Conservation (phyloP, 257 asterid species). For the Lavandula angustifolia region DNA sequence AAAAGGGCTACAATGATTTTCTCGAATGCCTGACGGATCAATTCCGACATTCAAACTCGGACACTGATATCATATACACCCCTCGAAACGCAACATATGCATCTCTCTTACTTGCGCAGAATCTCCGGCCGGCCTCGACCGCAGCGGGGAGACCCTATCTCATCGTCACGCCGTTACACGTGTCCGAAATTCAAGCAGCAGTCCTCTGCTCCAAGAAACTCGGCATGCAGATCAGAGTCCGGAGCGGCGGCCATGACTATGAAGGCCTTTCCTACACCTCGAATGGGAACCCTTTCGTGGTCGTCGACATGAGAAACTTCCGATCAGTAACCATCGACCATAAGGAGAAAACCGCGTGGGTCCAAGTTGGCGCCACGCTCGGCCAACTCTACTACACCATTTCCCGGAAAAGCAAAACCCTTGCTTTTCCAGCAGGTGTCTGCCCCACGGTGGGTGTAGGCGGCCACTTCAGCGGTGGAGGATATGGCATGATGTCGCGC, state of each 20-base stretch:
- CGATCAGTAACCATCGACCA: constrained; percentile 3
- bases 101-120: constrained; percentile 5
- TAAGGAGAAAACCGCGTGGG: constrained; percentile 4
- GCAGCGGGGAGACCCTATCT: not conserved
- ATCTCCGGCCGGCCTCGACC: constrained; percentile 11
- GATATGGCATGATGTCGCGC: not conserved
- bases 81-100: constrained; percentile 24
- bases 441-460: not conserved
- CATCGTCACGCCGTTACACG: constrained; percentile 24
- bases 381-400: constrained; percentile 26
- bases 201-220: constrained; percentile 22
- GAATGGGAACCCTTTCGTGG: constrained; percentile 38
- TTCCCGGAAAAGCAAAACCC: not conserved
- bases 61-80: constrained; percentile 12
- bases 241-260: constrained; percentile 31
- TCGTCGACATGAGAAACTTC: constrained; percentile 33
- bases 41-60: not conserved
- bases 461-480: not conserved
- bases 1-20: not conserved
- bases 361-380: constrained; percentile 14
- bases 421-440: not conserved
- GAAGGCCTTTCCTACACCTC: constrained; percentile 26
- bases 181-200: constrained; percentile 20
- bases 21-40: constrained; percentile 14
- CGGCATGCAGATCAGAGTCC: constrained; percentile 21